Base-by-base conservation (phyloP, 1,139 yeast genomes). In the Candida sojae region DNA sequence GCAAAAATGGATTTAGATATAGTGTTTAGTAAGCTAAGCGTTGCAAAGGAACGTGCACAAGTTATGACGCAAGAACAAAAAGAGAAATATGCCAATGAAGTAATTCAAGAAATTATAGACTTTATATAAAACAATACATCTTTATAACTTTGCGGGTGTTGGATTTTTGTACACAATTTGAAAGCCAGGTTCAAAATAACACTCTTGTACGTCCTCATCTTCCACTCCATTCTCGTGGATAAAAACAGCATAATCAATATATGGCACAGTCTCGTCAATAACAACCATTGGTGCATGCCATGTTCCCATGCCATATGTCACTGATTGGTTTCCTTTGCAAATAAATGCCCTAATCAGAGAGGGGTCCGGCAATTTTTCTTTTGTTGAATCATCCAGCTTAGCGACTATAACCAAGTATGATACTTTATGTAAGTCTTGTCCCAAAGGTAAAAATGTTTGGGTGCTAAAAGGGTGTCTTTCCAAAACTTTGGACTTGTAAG, bases 211-310 rank as follows among this genome's bases (percentile, higher is more conserved):
- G 61, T 91, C 96, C 57, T 88, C 95, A 9, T 82, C 83, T 0
- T 85, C 77, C 0, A 86, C 83, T 0, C 90, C 93, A 56, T 87
- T 87, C 59, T 91, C 97, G 59, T 87, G 88, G 44, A 89, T 86
- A 47, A 90, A 72, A 12, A 92, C 97, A 2, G 90, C 92, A 70
- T 91, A 92, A 59, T 91, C 96, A 28, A 88, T 66, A 49, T 73
- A 64, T 1, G 80, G 70, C 9, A 77, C 75, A 8, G 65, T 61
- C 39, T 79, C 78, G 47, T 77, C 82, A 28, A 80, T 64, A 6
- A 89, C 93, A 37, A 92, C 86, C 97, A 92, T 92, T 1, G 98
- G 98, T 0, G 97, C 96, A 63, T 92, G 98, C 79, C 78, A 74
- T 3, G 67, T 66, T 0, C 77, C 96, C 0, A 81, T 82, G 0